Evolutionary conservation across 192 early-diverging fungal species (phyloP).

Genomic region (Coemansia reversa): DNA sequence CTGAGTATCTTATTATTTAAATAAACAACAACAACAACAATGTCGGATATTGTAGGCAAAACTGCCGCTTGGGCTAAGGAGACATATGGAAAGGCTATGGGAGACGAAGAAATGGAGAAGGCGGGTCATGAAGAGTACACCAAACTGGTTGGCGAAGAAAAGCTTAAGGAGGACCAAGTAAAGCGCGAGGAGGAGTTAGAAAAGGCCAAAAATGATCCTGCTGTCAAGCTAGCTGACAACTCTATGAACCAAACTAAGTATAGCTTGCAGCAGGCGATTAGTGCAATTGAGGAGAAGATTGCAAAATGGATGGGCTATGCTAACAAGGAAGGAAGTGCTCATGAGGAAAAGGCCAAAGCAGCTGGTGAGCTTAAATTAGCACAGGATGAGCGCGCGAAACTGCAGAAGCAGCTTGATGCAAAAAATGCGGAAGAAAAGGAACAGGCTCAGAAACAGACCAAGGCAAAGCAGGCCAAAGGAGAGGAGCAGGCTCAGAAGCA

Average conservation of each 20-base stretch:
- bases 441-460: neutral
- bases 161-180: neutral
- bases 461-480: no score
- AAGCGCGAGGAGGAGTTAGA: neutral
- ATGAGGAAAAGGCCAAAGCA: conserved; percentile 5
- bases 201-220: neutral
- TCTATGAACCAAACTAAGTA: neutral
- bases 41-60: neutral
- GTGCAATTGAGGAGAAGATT: conserved; percentile 5
- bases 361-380: conserved; percentile 4
- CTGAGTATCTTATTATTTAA: neutral
- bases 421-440: neutral
- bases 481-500: neutral
- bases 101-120: neutral
- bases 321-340: neutral
- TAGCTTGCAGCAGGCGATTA: neutral
- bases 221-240: neutral
- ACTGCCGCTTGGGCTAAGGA: neutral
- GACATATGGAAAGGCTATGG: neutral
- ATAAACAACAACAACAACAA: neutral
- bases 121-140: neutral
- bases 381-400: neutral
- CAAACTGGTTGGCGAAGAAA: neutral
- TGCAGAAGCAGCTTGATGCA: neutral
- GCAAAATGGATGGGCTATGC: neutral